Base-by-base conservation (phyloP, 495 filamentous ascomycete genomes). In the Pyrenopolyporus hunteri region DNA sequence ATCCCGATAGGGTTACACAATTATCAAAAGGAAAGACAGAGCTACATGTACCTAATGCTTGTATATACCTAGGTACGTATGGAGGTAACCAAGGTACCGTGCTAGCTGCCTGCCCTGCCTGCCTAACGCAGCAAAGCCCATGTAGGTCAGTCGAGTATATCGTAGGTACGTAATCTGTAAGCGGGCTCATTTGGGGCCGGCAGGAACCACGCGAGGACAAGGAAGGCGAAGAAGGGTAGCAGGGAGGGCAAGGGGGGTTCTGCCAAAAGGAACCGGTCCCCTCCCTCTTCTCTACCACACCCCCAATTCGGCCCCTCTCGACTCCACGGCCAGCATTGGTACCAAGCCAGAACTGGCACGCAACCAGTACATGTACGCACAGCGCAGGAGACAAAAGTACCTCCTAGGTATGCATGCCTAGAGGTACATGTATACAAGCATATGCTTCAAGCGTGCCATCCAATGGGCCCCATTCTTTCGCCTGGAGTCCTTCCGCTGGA, bases 201-300 rank as follows among this genome's bases (percentile, higher is more conserved):
- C 43, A 62, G 50, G 47, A 59, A 62, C 58, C 58, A 62, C 58
- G 58, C 58, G 58, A 62, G 23, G 57, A 40, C 57, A 60, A 60
- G 49, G 57, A 60, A 60, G 46, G 26, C 33, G 17, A 42, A 42
- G 37, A 42, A 42, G 37, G 37, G 23, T 25, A 32, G 29, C 31
- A 44, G n/a, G 44, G 31, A 37, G 46, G 48, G 22, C 14, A 36
- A 31, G 56, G 40, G 43, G 25, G 29, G 47, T 31, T 13, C 16
- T 23, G 22, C 42, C 26, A 29, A 10, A 56, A 46, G 33, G 52
- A 52, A 35, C 48, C 22, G 23, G 33, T 14, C 52, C 40, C 49
- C 37, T 42, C 37, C 17, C 37, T 9, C 37, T 20, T 42, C n/a
- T 13, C n/a, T n/a, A n/a, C n/a, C 25, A n/a, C 28, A 13, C 35